Evolutionary conservation across 352 stramenopile species (phyloP).

Genomic region (Pythium chondricola): DNA sequence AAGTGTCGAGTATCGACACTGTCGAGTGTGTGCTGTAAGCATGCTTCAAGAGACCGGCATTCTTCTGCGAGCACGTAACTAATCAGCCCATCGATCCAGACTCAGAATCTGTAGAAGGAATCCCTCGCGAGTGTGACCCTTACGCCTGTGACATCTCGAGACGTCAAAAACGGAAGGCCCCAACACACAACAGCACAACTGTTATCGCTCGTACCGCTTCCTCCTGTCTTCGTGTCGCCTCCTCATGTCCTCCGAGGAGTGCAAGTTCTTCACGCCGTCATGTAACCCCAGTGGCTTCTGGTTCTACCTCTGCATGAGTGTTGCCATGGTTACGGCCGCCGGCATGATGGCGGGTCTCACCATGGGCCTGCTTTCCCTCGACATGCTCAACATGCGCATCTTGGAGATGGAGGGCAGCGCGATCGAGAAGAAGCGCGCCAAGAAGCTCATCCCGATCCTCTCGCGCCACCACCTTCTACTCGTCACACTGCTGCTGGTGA

Average conservation of each 20-base stretch:
- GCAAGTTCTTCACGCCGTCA: slow-evolving; percentile 57
- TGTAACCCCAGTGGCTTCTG: slow-evolving; percentile 64
- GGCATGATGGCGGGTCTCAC: slow-evolving; percentile 75
- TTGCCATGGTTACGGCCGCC: slow-evolving; percentile 45
- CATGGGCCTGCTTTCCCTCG: slow-evolving; percentile 66
- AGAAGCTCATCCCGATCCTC: slow-evolving; percentile 83
- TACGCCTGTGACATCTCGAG: too few species aligned
- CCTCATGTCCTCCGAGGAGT: slow-evolving; percentile 9
- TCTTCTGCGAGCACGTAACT: too few species aligned
- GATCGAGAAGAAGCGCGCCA: slow-evolving; percentile 69
- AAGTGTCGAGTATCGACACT: too few species aligned
- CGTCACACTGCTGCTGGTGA: slow-evolving; percentile 93
- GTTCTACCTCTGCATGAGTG: slow-evolving; percentile 38
- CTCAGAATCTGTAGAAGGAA: too few species aligned
- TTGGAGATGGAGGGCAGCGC: slow-evolving; percentile 66
- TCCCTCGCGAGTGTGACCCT: too few species aligned
- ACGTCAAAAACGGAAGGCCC: too few species aligned
- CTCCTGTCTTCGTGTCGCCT: neutral
- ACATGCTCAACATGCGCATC: slow-evolving; percentile 80
- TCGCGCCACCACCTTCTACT: slow-evolving; percentile 90
- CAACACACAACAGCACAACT: too few species aligned
- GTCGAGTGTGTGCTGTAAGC: too few species aligned
- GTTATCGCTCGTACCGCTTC: too few species aligned
- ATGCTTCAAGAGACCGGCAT: too few species aligned
- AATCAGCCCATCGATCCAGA: too few species aligned